phyloP scores from a whole-genome alignment of 495 filamentous ascomycete species.

The Chlorociboria aeruginascens region DNA sequence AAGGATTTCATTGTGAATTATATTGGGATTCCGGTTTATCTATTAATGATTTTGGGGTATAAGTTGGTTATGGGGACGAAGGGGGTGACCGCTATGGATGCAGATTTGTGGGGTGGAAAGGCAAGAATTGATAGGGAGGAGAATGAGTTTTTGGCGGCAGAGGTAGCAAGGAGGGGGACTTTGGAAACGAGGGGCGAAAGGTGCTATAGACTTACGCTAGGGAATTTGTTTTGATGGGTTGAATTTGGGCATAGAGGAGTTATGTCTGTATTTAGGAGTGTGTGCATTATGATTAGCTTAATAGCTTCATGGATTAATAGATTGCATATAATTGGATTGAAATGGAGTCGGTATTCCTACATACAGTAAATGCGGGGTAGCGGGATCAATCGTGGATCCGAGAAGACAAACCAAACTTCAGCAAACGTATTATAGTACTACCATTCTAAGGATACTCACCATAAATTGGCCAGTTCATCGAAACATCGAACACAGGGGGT shows the following conservation, averaged over 20 bases:
- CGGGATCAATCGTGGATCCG: too few species aligned
- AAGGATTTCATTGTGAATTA: constrained; percentile 45
- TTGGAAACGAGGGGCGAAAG: constrained; percentile 1
- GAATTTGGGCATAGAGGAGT: constrained; percentile 29
- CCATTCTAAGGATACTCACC: too few species aligned
- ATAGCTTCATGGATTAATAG: too few species aligned
- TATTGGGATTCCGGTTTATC: constrained; percentile 44
- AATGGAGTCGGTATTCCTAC: too few species aligned
- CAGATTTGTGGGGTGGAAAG: constrained; percentile 54
- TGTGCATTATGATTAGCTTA: too few species aligned
- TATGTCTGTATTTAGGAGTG: too few species aligned
- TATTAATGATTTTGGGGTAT: constrained; percentile 40
- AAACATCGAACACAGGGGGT: too few species aligned
- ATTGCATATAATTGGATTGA: too few species aligned
- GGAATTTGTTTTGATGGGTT: constrained; percentile 26
- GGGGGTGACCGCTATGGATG: constrained; percentile 34
- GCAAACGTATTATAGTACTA: too few species aligned
- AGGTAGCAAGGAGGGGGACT: constrained; percentile 30
- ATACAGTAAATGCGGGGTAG: too few species aligned
- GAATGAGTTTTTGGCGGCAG: constrained; percentile 46
- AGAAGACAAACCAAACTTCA: too few species aligned
- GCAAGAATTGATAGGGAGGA: constrained; percentile 64
- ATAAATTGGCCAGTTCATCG: too few species aligned
- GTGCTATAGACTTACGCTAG: constrained; percentile 15
- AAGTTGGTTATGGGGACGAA: constrained; percentile 37